phyloP scores from a whole-genome alignment of 768 basidiomycete species.

The Boletus rubropictus region DNA sequence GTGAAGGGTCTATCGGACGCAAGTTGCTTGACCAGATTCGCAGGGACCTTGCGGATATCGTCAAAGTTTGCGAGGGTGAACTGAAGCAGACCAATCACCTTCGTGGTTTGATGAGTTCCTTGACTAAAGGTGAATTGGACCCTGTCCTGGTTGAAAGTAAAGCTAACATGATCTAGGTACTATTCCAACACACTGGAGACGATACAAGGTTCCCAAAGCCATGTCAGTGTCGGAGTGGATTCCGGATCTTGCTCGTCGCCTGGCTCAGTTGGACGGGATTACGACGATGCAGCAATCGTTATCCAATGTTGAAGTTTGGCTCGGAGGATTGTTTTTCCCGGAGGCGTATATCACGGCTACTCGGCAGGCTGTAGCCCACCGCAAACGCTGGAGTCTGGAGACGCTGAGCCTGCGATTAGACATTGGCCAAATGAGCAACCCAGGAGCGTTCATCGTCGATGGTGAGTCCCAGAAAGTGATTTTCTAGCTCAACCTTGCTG shows the following conservation, averaged over 20 bases:
- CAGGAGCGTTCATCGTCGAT: constrained; percentile 78
- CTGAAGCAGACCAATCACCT: constrained; percentile 96
- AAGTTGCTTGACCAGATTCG: constrained; percentile 76
- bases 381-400: constrained; percentile 89
- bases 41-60: constrained; percentile 74
- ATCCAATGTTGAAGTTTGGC: constrained; percentile 75
- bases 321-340: constrained; percentile 94
- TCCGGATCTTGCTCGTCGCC: constrained; percentile 68
- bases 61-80: constrained; percentile 78
- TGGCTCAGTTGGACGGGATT: constrained; percentile 78
- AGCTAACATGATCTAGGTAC: constrained; percentile 51
- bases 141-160: background rate
- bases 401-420: constrained; percentile 76
- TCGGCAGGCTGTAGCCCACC: constrained; percentile 90
- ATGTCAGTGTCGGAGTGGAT: constrained; percentile 87
- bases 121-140: constrained; percentile 72
- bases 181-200: constrained; percentile 82
- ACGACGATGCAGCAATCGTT: constrained; percentile 47
- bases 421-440: constrained; percentile 73
- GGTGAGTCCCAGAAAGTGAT: constrained; percentile 46
- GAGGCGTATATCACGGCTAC: constrained; percentile 96
- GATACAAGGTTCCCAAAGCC: constrained; percentile 79
- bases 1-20: constrained; percentile 78
- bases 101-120: constrained; percentile 80
- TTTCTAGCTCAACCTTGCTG: constrained; percentile 1